These are phyloP conservation scores for Ophiostoma ulmi DNA, from an alignment of 2,329 filamentous ascomycete species.

Conservation along the genomic window DNA sequence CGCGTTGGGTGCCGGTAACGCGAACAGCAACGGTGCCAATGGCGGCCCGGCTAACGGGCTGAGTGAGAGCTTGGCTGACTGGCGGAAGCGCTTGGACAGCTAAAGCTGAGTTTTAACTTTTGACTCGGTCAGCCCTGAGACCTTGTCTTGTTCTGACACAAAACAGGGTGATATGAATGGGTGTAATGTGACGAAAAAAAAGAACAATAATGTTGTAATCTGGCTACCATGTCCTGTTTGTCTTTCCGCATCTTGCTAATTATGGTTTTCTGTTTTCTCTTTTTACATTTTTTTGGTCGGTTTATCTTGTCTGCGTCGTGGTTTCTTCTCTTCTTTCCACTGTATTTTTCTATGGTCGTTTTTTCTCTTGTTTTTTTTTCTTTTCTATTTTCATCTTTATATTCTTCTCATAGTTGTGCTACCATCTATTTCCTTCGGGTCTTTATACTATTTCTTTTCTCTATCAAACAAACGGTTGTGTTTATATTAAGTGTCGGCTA, in stretches of 20 bases:
- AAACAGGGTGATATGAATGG: not conserved
- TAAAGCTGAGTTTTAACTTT: not conserved
- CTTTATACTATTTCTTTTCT: not conserved
- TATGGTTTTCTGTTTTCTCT: not conserved
- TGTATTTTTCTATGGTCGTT: conserved; percentile 15
- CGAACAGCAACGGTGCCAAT: conserved; percentile 39
- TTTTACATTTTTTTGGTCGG: conserved; percentile 6
- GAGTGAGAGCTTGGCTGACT: conserved; percentile 70
- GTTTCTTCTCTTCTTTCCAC: not conserved
- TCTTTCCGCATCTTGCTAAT: not conserved
- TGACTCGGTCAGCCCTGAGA: not conserved
- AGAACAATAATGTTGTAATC: conserved; percentile 7
- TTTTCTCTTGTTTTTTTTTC: not conserved
- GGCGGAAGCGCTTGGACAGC: conserved; percentile 69
- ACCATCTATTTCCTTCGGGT: conserved; percentile 8
- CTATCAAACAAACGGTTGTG: not conserved
- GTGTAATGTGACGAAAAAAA: conserved; percentile 12
- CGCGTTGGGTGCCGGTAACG: conserved; percentile 21
- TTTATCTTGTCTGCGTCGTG: not conserved
- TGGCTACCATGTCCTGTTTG: conserved; percentile 10
- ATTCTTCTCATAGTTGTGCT: conserved; percentile 9
- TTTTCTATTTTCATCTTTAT: not conserved
- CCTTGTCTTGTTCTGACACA: not conserved
- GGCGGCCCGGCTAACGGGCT: conserved; percentile 43
- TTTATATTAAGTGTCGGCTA: not conserved